Conservation (phyloP, 2,329 filamentous ascomycete genomes). For the Chalara sp. region DNA sequence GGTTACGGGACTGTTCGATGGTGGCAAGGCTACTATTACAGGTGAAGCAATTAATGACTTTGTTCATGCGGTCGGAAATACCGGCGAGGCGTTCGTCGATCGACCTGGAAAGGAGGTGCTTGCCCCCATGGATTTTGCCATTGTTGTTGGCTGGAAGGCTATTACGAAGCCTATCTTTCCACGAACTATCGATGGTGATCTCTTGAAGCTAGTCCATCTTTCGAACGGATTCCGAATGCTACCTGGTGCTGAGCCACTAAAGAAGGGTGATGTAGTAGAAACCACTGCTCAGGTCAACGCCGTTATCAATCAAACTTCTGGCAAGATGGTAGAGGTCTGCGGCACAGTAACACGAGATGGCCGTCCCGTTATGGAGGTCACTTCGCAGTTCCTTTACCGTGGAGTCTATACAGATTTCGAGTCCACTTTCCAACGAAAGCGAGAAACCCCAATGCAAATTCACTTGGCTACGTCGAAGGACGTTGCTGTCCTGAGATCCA, state of each 20-base stretch:
- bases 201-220: constrained; percentile 91
- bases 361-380: constrained; percentile 92
- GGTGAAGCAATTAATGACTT: constrained; percentile 95
- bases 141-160: constrained; percentile 97
- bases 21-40: constrained; percentile 80
- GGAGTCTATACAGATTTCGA: constrained; percentile 88
- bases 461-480: constrained; percentile 84
- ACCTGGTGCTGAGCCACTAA: constrained; percentile 86
- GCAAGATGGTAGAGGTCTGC: constrained; percentile 99
- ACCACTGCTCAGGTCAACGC: constrained; percentile 96
- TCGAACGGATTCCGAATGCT: constrained; percentile 99
- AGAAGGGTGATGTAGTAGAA: constrained; percentile 88
- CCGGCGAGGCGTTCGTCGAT: constrained; percentile 93
- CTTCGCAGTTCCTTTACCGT: constrained; percentile 95
- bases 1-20: constrained; percentile 83
- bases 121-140: constrained; percentile 97
- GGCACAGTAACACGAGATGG: constrained; percentile 86
- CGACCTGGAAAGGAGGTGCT: constrained; percentile 89
- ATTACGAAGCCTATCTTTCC: constrained; percentile 99
- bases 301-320: constrained; percentile 95
- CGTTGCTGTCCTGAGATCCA: constrained; percentile 86
- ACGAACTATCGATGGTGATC: constrained; percentile 87
- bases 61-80: constrained; percentile 97
- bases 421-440: constrained; percentile 98
- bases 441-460: constrained; percentile 90